Conservation (phyloP, 1,284 basidiomycete species). For the Termitomyces sp. region DNA sequence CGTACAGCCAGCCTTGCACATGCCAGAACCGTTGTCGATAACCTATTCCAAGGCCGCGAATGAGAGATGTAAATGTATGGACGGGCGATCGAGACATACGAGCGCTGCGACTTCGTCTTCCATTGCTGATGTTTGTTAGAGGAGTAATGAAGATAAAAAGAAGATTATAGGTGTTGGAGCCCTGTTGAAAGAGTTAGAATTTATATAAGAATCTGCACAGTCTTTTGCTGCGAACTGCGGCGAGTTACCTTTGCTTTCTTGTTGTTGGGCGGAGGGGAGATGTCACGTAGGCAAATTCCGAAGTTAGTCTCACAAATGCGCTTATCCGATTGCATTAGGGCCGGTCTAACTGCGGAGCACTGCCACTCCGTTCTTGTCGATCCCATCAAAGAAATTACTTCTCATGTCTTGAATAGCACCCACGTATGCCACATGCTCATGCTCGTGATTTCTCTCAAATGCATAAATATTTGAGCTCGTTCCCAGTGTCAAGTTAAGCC, state of each 20-base stretch:
- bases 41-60: slow-evolving; percentile 39
- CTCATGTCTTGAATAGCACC: background rate
- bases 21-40: slow-evolving; percentile 85
- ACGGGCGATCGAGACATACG: slow-evolving; percentile 25
- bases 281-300: slow-evolving; percentile 15
- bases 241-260: slow-evolving; percentile 16
- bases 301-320: slow-evolving; percentile 12
- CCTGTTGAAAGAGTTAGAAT: slow-evolving; percentile 11
- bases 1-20: slow-evolving; percentile 90
- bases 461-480: background rate
- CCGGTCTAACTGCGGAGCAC: slow-evolving; percentile 13
- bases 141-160: slow-evolving; percentile 16
- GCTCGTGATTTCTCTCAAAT: slow-evolving; percentile 10
- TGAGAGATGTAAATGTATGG: slow-evolving; percentile 1
- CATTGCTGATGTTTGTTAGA: slow-evolving; percentile 31
- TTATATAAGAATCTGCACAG: slow-evolving; percentile 18
- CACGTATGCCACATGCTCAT: background rate
- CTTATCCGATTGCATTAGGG: slow-evolving; percentile 21
- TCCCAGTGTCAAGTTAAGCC: no score
- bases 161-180: slow-evolving; percentile 13
- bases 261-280: slow-evolving; percentile 18
- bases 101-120: slow-evolving; percentile 46
- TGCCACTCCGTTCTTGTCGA: slow-evolving; percentile 4
- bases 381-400: background rate
- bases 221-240: slow-evolving; percentile 16